phyloP scores from a whole-genome alignment of 2,329 filamentous ascomycete genomes.

The Aspergillus costaricaensis region DNA sequence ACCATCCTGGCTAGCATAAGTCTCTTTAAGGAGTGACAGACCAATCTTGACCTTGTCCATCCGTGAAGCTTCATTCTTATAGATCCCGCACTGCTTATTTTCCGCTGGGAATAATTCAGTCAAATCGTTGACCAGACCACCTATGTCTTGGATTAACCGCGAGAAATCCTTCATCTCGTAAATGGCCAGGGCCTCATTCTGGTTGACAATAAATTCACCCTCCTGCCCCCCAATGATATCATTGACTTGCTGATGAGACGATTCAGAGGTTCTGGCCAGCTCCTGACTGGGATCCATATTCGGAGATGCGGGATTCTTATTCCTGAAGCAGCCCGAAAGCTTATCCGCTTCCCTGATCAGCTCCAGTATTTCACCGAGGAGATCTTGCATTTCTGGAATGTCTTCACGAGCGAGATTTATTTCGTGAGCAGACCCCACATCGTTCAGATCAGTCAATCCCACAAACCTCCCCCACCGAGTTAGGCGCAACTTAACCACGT shows the following conservation, averaged over 20 bases:
- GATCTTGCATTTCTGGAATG: not conserved
- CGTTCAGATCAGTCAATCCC: no score
- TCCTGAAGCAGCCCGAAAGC: slow-evolving; percentile 2
- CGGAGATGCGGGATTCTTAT: not conserved
- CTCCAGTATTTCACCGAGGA: not conserved
- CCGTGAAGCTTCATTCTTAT: no score
- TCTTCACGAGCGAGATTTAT: not conserved
- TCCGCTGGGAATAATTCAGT: slow-evolving; percentile 1
- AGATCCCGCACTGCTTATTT: no score
- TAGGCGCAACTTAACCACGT: no score
- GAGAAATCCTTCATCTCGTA: slow-evolving; percentile 8
- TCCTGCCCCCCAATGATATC: no score
- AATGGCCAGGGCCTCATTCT: not conserved
- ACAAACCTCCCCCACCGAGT: no score
- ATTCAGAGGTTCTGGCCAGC: not conserved
- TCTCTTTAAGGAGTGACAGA: slow-evolving; percentile 2
- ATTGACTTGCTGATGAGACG: no score
- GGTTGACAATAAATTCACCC: not conserved
- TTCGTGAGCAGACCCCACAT: no score
- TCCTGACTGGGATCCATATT: not conserved
- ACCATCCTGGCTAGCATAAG: not conserved
- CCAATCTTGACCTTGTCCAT: not conserved
- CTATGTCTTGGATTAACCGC: slow-evolving; percentile 7
- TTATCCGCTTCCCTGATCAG: slow-evolving; percentile 1
- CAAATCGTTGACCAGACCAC: slow-evolving; percentile 3